Evolutionary conservation across 2,329 filamentous ascomycete species (phyloP), one percentile per base, ranked within the genome.

Genomic region (Chrysosporium queenslandicum): DNA sequence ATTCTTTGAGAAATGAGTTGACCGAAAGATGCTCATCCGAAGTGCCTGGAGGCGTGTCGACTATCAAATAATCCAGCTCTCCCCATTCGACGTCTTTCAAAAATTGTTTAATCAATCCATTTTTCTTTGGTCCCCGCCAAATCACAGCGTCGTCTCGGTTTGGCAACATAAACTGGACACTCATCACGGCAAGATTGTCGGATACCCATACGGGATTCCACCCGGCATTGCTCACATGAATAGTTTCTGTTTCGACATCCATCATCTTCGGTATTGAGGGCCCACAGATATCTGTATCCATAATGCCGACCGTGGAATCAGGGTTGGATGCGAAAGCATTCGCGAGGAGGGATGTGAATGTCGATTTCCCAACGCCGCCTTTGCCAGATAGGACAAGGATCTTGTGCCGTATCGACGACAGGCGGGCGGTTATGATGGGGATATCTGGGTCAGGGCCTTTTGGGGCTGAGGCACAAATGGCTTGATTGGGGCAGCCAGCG

Each of bases 211-310:
- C 91, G 0, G 92, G 92, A 64, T 85, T 88, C 92, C 90, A 96
- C 1, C 92, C 92, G 0, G 84, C 81, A 50, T 81, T 85, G 64
- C 84, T 92, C 50, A 95, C 82, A 67, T 98, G 92, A 49, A 98
- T 92, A 1, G 86, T 94, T 71, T 98, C 91, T 23, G 81, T 74
- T 69, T 96, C 90, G 0, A 96, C 91, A 30, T 92, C 92, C 83
- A 98, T 90, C 91, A 98, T 97, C 73, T 96, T 96, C 18, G 92
- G 92, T 62, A 98, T 96, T 58, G 83, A 88, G 0, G 92, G 92
- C 0, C 92, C 92, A 71, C 89, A 96, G 57, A 98, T 95, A 68
- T 98, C 92, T 5, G 92, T 94, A 70, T 98, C 92, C 88, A 97
- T 96, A 61, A 98, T 84, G 18, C 91, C 92, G 25, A 98, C 87